Percentiles rank a stretch among this genome's conserved stretches.
Conservation (phyloP, 805 yeast species). For the Wickerhamomyces kurtzmanii region DNA sequence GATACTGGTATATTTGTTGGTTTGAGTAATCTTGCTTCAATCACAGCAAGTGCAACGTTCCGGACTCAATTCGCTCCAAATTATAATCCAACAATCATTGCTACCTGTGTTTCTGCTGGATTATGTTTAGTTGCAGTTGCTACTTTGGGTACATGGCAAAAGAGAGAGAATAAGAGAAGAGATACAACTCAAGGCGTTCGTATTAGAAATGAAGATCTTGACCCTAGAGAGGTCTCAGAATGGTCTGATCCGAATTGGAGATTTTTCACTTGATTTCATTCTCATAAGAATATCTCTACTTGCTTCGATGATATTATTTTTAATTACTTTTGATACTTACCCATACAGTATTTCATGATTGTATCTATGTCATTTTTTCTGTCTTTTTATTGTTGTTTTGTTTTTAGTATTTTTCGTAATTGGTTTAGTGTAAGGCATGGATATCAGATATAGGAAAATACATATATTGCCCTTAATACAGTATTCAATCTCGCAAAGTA, state of each 20-base stretch:
- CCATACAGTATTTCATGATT: too few relatives aligned
- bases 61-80: slow-evolving; percentile 23
- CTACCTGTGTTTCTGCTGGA: slow-evolving; percentile 9
- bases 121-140: slow-evolving; percentile 6
- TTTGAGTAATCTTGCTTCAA: slow-evolving; percentile 22
- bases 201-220: slow-evolving; percentile 5
- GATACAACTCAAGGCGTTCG: slow-evolving; percentile 5
- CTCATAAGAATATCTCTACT: too few relatives aligned
- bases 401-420: too few relatives aligned
- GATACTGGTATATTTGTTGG: slow-evolving; percentile 17
- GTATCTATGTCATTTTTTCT: too few relatives aligned
- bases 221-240: slow-evolving; percentile 6
- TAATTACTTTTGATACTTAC: too few relatives aligned
- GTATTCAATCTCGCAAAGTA: too few relatives aligned
- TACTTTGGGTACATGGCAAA: slow-evolving; percentile 8
- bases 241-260: slow-evolving; percentile 9
- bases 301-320: too few relatives aligned
- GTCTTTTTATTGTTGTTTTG: too few relatives aligned
- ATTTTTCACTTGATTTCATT: slow-evolving; percentile 4
- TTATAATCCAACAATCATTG: slow-evolving; percentile 18
- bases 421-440: too few relatives aligned
- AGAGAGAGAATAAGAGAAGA: slow-evolving; percentile 5
- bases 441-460: too few relatives aligned
- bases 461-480: too few relatives aligned
- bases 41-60: slow-evolving; percentile 23